Conservation (phyloP, 2,329 filamentous ascomycete species). For the Microcyclosporella mali region DNA sequence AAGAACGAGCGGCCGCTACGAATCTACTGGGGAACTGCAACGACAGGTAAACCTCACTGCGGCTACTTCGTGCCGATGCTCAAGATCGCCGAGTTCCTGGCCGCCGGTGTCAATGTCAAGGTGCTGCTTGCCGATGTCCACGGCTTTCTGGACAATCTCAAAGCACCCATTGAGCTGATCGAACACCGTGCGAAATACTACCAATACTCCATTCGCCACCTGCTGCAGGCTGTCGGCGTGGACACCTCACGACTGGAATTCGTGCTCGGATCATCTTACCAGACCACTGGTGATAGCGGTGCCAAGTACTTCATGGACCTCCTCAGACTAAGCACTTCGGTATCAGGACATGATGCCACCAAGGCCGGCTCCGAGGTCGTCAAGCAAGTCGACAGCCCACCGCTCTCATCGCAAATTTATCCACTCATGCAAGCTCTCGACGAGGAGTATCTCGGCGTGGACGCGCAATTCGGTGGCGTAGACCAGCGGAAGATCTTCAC, state of each 20-base stretch:
- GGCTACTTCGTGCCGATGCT: slow-evolving; percentile 85
- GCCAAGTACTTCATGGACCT: slow-evolving; percentile 78
- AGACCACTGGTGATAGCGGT: slow-evolving; percentile 60
- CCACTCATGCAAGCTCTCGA: slow-evolving; percentile 86
- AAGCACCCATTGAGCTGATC: slow-evolving; percentile 78
- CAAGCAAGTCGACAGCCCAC: slow-evolving; percentile 77
- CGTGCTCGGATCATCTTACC: slow-evolving; percentile 61
- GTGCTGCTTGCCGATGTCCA: slow-evolving; percentile 45
- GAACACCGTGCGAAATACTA: slow-evolving; percentile 80
- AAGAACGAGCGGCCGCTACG: slow-evolving; percentile 65
- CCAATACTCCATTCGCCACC: slow-evolving; percentile 63
- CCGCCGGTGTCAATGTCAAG: slow-evolving; percentile 67
- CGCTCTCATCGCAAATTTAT: slow-evolving; percentile 70
- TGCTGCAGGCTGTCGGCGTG: slow-evolving; percentile 72
- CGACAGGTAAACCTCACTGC: slow-evolving; percentile 80
- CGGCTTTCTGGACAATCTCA: slow-evolving; percentile 56
- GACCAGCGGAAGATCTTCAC: slow-evolving; percentile 90
- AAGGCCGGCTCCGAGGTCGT: slow-evolving; percentile 91
- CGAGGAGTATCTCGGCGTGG: slow-evolving; percentile 80
- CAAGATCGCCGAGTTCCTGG: slow-evolving; percentile 83
- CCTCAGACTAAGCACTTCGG: slow-evolving; percentile 65
- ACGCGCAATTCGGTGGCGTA: slow-evolving; percentile 77
- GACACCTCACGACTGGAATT: slow-evolving; percentile 74
- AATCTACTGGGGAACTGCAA: slow-evolving; percentile 85
- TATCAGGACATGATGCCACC: slow-evolving; percentile 74